phyloP scores from a whole-genome alignment of 768 basidiomycete genomes.

The Lactarius pseudohatsudake region DNA sequence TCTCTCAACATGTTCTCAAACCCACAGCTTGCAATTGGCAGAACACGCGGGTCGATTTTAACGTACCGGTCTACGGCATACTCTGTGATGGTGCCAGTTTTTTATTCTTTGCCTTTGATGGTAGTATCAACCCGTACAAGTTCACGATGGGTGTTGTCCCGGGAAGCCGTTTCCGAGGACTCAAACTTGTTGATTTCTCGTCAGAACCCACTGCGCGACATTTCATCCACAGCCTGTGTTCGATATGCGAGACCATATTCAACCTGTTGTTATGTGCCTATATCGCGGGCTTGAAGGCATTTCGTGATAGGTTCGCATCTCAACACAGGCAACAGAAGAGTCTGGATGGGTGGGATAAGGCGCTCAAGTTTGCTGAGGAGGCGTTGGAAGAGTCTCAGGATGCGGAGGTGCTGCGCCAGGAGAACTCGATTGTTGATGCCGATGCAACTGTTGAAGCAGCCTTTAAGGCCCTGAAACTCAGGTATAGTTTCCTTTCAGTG shows the following conservation, averaged over 20 bases:
- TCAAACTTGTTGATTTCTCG: not conserved
- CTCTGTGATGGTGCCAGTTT: not conserved
- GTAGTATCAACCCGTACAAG: not conserved
- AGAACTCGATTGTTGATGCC: not conserved
- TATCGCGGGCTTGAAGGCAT: not conserved
- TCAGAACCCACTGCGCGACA: not conserved
- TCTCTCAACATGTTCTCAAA: not conserved
- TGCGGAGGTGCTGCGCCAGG: not conserved
- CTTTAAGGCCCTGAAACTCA: not conserved
- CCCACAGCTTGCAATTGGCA: not conserved
- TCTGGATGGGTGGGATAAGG: not conserved
- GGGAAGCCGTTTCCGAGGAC: not conserved
- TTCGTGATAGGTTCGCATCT: not conserved
- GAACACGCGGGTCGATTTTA: not conserved
- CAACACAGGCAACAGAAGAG: not conserved
- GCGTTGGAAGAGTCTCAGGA: not conserved
- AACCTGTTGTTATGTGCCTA: not conserved
- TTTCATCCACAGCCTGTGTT: not conserved
- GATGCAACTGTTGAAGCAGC: not conserved
- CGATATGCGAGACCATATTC: not conserved
- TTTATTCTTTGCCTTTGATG: not conserved
- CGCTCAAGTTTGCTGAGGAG: not conserved
- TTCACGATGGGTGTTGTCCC: not conserved
- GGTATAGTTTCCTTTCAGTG: not conserved
- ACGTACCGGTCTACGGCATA: not conserved